Percentiles rank a stretch among this genome's conserved stretches.
Conservation (phyloP, 2,329 filamentous ascomycete genomes). For the Nemania diffusa region DNA sequence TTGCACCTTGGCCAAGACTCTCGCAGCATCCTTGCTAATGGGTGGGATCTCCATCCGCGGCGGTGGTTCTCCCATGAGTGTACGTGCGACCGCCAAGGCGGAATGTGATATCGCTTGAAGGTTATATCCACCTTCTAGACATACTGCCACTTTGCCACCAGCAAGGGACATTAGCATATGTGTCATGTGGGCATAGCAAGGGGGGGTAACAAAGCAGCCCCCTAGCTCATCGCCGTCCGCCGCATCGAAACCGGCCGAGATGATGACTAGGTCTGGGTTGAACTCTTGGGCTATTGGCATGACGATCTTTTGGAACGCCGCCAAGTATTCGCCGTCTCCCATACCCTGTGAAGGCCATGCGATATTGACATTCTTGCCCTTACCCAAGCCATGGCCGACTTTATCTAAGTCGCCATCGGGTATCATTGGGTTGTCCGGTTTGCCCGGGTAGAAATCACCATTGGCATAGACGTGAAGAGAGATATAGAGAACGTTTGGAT, state of each 20-base stretch:
- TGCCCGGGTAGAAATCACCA: slow-evolving; percentile 85
- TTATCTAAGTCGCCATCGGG: slow-evolving; percentile 71
- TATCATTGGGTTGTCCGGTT: slow-evolving; percentile 65
- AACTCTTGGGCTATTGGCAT: slow-evolving; percentile 98
- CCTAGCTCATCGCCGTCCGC: slow-evolving; percentile 93
- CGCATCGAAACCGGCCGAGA: slow-evolving; percentile 95
- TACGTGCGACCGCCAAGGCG: slow-evolving; percentile 88
- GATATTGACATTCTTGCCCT: slow-evolving; percentile 74
- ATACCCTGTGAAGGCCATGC: slow-evolving; percentile 78
- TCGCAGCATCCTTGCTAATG: slow-evolving; percentile 67
- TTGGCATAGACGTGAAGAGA: slow-evolving; percentile 90
- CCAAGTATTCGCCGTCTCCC: slow-evolving; percentile 97
- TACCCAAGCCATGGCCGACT: slow-evolving; percentile 64
- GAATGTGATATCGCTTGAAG: slow-evolving; percentile 91
- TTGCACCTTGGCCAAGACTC: slow-evolving; percentile 68
- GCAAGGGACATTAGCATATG: slow-evolving; percentile 98
- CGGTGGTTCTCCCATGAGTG: slow-evolving; percentile 95
- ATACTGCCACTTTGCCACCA: slow-evolving; percentile 88
- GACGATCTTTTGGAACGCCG: slow-evolving; percentile 92
- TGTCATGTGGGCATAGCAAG: slow-evolving; percentile 97
- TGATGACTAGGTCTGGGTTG: slow-evolving; percentile 91
- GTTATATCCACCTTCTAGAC: slow-evolving; percentile 96
- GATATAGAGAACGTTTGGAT: slow-evolving; percentile 95
- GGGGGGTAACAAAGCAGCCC: slow-evolving; percentile 89
- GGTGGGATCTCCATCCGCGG: slow-evolving; percentile 66